Conservation (phyloP, 352 stramenopile genomes). For the Pythium coloratum region DNA sequence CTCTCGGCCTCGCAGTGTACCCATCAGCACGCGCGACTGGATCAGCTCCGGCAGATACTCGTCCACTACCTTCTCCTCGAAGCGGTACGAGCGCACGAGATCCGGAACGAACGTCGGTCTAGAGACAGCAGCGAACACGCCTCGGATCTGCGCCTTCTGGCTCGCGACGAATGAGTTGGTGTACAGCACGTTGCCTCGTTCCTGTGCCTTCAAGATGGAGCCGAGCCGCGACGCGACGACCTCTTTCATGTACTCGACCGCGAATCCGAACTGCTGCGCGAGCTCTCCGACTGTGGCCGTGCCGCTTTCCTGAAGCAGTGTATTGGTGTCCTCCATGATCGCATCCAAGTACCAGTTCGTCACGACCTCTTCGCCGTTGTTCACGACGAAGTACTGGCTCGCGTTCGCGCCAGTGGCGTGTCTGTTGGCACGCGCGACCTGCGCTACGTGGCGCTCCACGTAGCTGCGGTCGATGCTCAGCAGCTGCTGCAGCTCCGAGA, state of each 20-base stretch:
- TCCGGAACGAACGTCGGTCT: slow-evolving; percentile 73
- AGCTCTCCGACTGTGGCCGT: slow-evolving; percentile 68
- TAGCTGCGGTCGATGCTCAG: slow-evolving; percentile 76
- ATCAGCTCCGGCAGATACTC: slow-evolving; percentile 65
- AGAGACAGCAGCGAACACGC: slow-evolving; percentile 62
- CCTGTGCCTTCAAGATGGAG: slow-evolving; percentile 58
- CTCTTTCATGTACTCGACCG: slow-evolving; percentile 82
- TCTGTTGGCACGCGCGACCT: slow-evolving; percentile 39
- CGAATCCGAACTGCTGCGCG: slow-evolving; percentile 79
- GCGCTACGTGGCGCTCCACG: slow-evolving; percentile 58
- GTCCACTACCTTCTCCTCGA: slow-evolving; percentile 69
- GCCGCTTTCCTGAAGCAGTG: slow-evolving; percentile 70
- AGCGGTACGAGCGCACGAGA: slow-evolving; percentile 45
- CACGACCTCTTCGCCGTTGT: slow-evolving; percentile 75
- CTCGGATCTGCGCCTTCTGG: slow-evolving; percentile 65
- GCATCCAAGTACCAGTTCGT: slow-evolving; percentile 82
- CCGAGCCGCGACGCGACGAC: slow-evolving; percentile 65
- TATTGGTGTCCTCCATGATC: slow-evolving; percentile 84
- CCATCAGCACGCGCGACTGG: slow-evolving; percentile 51
- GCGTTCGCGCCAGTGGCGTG: slow-evolving; percentile 26
- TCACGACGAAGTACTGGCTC: slow-evolving; percentile 59
- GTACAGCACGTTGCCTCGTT: slow-evolving; percentile 71
- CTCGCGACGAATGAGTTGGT: slow-evolving; percentile 70
- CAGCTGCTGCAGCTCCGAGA: slow-evolving; percentile 64
- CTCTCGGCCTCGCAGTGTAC: slow-evolving; percentile 62